Evolutionary conservation across 169 alveolate genomes (phyloP).

Genomic region (Amoebophrya sp.): DNA sequence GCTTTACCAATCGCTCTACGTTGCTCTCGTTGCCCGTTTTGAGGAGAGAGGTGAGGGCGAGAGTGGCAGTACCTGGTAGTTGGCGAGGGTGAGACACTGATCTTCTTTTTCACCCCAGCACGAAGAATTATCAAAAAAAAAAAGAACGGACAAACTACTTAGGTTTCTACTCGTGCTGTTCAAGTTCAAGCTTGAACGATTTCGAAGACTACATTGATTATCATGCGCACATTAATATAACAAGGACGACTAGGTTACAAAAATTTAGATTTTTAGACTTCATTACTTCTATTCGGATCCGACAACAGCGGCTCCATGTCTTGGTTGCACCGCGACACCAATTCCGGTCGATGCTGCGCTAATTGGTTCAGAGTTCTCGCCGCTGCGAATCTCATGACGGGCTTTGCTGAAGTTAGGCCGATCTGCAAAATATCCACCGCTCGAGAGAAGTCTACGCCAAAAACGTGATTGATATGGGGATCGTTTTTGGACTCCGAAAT

Average conservation of each 20-base stretch:
- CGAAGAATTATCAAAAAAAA: too few species aligned
- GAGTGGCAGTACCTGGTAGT: constrained; percentile 70
- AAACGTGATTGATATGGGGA: background rate
- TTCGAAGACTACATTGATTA: too few species aligned
- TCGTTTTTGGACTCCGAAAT: background rate
- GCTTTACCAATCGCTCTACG: constrained; percentile 80
- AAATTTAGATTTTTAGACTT: too few species aligned
- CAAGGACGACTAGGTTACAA: too few species aligned
- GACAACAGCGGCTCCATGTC: constrained; percentile 80
- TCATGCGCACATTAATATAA: too few species aligned
- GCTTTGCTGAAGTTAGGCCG: constrained; percentile 58
- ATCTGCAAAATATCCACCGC: constrained; percentile 48
- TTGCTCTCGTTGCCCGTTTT: constrained; percentile 87
- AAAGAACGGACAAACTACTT: too few species aligned
- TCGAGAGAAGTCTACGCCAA: background rate
- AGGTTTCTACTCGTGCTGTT: too few species aligned
- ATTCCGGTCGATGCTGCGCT: constrained; percentile 51
- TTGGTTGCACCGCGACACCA: constrained; percentile 59
- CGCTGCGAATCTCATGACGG: constrained; percentile 73
- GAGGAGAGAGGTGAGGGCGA: constrained; percentile 87
- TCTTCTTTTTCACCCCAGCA: too few species aligned
- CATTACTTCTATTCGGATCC: constrained; percentile 59
- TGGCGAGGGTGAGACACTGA: too few species aligned
- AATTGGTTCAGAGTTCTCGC: constrained; percentile 60
- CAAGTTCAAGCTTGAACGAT: too few species aligned